Evolutionary conservation across 2,329 filamentous ascomycete species (phyloP).

Genomic region (Cladophialophora chaetospira): DNA sequence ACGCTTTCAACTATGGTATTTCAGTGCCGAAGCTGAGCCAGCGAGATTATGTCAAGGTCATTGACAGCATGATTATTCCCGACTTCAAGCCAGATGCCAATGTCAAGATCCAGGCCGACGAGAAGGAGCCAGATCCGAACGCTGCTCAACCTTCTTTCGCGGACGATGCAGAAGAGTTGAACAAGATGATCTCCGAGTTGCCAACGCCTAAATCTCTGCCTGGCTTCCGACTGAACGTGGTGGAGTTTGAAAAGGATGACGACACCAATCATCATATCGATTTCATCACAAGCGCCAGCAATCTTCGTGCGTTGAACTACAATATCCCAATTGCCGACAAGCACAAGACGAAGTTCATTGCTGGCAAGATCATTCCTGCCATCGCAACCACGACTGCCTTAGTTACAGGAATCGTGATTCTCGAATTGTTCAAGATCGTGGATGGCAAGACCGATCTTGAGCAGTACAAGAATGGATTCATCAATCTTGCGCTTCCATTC

Average conservation of each 20-base stretch:
- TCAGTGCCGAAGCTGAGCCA: constrained; percentile 75
- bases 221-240: constrained; percentile 84
- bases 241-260: constrained; percentile 98
- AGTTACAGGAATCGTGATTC: constrained; percentile 86
- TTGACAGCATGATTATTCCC: constrained; percentile 91
- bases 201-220: constrained; percentile 78
- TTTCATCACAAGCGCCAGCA: constrained; percentile 97
- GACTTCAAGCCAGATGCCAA: constrained; percentile 88
- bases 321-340: constrained; percentile 89
- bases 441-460: constrained; percentile 96
- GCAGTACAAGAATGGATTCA: constrained; percentile 98
- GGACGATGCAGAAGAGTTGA: constrained; percentile 75
- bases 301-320: constrained; percentile 96
- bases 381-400: constrained; percentile 97
- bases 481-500: constrained; percentile 95
- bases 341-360: constrained; percentile 99
- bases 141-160: constrained; percentile 57
- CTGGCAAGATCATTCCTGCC: constrained; percentile 97
- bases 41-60: constrained; percentile 72
- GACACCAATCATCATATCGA: constrained; percentile 98
- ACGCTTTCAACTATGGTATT: constrained; percentile 98
- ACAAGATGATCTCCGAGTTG: constrained; percentile 70
- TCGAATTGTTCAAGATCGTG: constrained; percentile 95
- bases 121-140: constrained; percentile 93
- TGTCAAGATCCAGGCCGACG: constrained; percentile 95